These are phyloP conservation scores for Aspergillus fumigatiaffinis DNA, from an alignment of 2,329 filamentous ascomycete species.

Conservation along the genomic window DNA sequence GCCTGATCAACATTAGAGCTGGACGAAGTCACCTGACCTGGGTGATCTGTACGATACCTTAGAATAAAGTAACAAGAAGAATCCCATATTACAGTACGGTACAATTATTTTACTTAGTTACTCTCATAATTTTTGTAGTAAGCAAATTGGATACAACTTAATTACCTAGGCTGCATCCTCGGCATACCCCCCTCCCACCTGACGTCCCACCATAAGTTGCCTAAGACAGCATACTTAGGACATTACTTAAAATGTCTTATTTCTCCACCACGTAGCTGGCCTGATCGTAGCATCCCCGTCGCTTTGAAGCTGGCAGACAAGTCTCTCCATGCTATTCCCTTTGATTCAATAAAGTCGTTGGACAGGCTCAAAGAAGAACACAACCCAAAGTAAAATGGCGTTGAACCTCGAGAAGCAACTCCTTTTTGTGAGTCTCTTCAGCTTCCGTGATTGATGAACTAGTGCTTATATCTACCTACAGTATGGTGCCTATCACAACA, in stretches of 20 bases:
- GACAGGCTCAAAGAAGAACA: background rate
- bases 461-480: slow-evolving; percentile 29
- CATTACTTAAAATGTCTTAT: slow-evolving; percentile 8
- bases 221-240: background rate
- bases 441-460: slow-evolving; percentile 14
- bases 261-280: slow-evolving; percentile 14
- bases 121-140: background rate
- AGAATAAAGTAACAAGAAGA: background rate
- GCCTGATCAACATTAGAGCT: slow-evolving; percentile 8
- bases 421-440: slow-evolving; percentile 54
- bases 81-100: background rate
- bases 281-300: slow-evolving; percentile 7
- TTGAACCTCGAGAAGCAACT: slow-evolving; percentile 65
- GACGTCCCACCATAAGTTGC: slow-evolving; percentile 6
- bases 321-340: background rate
- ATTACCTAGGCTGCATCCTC: background rate
- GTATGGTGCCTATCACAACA: slow-evolving; percentile 65
- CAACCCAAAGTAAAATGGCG: slow-evolving; percentile 29
- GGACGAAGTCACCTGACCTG: slow-evolving; percentile 12
- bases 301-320: background rate
- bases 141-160: background rate
- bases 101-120: background rate
- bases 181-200: slow-evolving; percentile 1
- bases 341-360: background rate
- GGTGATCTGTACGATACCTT: background rate